Evolutionary conservation across 768 basidiomycete genomes (phyloP).

Genomic region (Russula griseocarnosa): DNA sequence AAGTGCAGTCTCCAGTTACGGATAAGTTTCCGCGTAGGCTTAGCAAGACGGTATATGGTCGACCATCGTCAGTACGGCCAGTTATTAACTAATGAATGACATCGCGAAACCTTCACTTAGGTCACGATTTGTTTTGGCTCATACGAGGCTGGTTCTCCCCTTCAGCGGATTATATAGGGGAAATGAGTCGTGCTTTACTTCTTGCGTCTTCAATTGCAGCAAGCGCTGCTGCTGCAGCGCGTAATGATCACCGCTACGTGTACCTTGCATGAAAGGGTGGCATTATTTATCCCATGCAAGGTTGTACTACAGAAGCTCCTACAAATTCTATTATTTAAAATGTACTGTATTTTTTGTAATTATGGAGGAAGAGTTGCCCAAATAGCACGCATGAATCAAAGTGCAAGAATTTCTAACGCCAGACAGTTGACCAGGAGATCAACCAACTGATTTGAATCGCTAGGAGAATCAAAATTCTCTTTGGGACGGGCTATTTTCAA

Average conservation of each 20-base stretch:
- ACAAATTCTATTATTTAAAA: too few relatives aligned
- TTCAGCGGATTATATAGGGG: background rate
- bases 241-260: background rate
- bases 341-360: too few relatives aligned
- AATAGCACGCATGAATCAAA: too few relatives aligned
- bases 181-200: background rate
- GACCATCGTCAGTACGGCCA: background rate
- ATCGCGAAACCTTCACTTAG: background rate
- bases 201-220: background rate
- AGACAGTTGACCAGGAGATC: too few relatives aligned
- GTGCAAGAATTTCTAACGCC: too few relatives aligned
- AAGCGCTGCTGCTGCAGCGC: too few relatives aligned
- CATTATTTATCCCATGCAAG: too few relatives aligned
- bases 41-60: background rate
- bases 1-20: background rate
- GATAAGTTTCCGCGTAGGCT: background rate
- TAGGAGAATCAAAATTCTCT: background rate
- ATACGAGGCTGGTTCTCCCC: background rate
- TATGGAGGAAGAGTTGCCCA: too few relatives aligned
- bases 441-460: too few relatives aligned
- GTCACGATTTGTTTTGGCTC: background rate
- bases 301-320: too few relatives aligned
- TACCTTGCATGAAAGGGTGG: background rate
- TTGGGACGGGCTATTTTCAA: background rate
- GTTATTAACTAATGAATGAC: background rate